Evolutionary conservation across 75 land plant genomes (phyloP), one percentile per base, ranked within the genome.

Genomic region (Cunninghamia lanceolata): DNA sequence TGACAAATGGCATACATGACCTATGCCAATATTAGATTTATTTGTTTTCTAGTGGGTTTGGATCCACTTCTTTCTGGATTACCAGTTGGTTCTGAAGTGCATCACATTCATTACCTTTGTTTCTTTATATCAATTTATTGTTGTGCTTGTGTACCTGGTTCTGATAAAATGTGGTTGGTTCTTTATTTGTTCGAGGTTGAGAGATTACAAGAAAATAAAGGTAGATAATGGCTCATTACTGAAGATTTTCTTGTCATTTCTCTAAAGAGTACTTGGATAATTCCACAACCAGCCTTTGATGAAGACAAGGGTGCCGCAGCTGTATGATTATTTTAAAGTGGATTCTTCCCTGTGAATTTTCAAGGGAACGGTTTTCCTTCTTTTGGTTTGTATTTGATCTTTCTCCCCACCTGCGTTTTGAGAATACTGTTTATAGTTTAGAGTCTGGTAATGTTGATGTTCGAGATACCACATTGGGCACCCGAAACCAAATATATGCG

Each of bases 1-100:
- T 73, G 86, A 86, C 28, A 77, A 87, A 54, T 88, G 86, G 85
- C 83, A 81, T 45, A 77, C 10, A 30, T 45, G 82, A n/a, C 45
- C 52, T 25, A 25, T 80, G 50, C 82, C 28, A 15, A 80, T 32
- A 32, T 45, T 80, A 80, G 50, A 80, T 45, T 9, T 45, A 45
- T 42, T 45, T 80, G 7, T 39, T 77, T 45, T 80, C 47, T 28
- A 80, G 82, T 47, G 45, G 82, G 50, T 80, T 42, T 77, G 82
- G 30, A 80, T 80, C 82, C 47, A 80, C 47, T 80, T 45, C 46
- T 80, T 80, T 80, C 82, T 50, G 2, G 15, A 78, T 78, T 30
- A 45, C 82, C 46, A 80, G 30, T n/a, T 45, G 45, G 82, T 80
- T 80, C 9, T 78, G 81, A 80, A 43, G 82, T 43, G 82, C 82